Conservation (phyloP, 2,329 filamentous ascomycete species). For the Aureobasidium sp. region DNA sequence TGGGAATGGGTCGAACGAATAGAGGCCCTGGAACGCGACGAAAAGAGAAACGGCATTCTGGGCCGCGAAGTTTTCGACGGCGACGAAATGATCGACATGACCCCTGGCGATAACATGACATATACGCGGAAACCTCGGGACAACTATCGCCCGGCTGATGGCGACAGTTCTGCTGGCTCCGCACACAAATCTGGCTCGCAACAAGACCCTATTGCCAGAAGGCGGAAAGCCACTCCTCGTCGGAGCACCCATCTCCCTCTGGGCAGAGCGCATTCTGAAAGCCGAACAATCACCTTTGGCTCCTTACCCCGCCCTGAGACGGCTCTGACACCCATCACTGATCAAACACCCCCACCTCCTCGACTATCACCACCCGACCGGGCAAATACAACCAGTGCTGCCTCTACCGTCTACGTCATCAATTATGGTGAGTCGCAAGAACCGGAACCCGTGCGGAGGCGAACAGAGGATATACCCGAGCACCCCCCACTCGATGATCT, state of each 20-base stretch:
- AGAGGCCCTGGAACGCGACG: conserved; percentile 82
- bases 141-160: conserved; percentile 17
- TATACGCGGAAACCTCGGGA: conserved; percentile 24
- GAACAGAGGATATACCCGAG: conserved; percentile 13
- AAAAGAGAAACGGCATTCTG: conserved; percentile 86
- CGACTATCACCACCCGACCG: conserved; percentile 47
- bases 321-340: background rate
- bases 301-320: conserved; percentile 16
- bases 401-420: conserved; percentile 56
- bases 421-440: conserved; percentile 46
- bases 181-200: conserved; percentile 2
- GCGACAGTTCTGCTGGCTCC: conserved; percentile 24
- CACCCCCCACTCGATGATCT: background rate
- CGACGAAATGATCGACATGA: conserved; percentile 77
- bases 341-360: conserved; percentile 30
- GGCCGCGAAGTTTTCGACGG: conserved; percentile 88
- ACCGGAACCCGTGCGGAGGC: conserved; percentile 29
- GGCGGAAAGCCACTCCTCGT: conserved; percentile 18
- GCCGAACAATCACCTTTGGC: conserved; percentile 17
- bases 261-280: conserved; percentile 24
- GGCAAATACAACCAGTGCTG: conserved; percentile 52
- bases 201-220: conserved; percentile 17
- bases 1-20: conserved; percentile 98
- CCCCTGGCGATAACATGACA: conserved; percentile 47
- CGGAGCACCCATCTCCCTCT: conserved; percentile 24